These are phyloP conservation scores for Chalaropsis thielavioides DNA, from an alignment of 2,329 filamentous ascomycete species.

Conservation along the genomic window DNA sequence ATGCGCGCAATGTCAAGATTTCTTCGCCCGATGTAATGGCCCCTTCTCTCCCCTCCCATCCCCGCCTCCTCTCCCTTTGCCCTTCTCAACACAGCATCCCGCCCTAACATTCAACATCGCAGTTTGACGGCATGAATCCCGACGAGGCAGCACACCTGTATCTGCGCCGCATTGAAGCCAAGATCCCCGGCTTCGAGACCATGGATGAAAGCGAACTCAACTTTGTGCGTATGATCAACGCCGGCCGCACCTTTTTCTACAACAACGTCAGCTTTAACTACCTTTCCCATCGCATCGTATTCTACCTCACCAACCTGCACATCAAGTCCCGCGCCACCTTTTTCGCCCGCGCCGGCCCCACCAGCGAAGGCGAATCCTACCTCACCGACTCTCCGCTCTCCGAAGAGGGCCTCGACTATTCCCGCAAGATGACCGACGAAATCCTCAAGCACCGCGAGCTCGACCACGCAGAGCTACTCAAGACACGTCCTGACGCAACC, in stretches of 20 bases:
- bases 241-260: constrained; percentile 80
- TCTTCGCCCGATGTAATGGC: constrained; percentile 73
- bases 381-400: constrained; percentile 80
- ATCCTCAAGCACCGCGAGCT: constrained; percentile 70
- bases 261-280: constrained; percentile 98
- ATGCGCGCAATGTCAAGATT: constrained; percentile 94
- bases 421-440: constrained; percentile 71
- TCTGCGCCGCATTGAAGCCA: constrained; percentile 72
- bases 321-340: constrained; percentile 92
- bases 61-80: not conserved
- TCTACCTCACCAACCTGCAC: constrained; percentile 93
- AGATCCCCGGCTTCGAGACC: constrained; percentile 91
- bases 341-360: constrained; percentile 77
- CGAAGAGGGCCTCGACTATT: constrained; percentile 64
- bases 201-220: constrained; percentile 92
- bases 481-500: constrained; percentile 50
- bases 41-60: not conserved
- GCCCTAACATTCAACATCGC: constrained; percentile 14
- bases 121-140: constrained; percentile 83
- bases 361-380: constrained; percentile 79
- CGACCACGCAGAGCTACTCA: constrained; percentile 56
- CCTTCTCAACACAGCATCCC: not conserved
- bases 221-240: constrained; percentile 99
- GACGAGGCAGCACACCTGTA: constrained; percentile 89
- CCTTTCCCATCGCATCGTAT: constrained; percentile 90